phyloP scores from a whole-genome alignment of 1,139 yeast species.

The Kodamaea sp. region DNA sequence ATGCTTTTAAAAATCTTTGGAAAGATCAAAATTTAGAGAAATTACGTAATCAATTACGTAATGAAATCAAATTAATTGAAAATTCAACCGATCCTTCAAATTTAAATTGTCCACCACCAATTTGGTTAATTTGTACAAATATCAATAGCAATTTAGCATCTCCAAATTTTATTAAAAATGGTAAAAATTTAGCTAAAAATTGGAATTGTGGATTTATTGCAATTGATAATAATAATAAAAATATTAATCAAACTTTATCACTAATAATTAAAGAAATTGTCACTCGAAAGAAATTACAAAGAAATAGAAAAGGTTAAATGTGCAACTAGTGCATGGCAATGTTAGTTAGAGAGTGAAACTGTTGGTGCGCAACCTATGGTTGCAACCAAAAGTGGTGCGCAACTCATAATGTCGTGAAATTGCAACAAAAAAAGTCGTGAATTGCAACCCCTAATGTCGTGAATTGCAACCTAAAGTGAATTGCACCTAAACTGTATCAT shows the following conservation, averaged over 20 bases:
- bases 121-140: conserved; percentile 64
- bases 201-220: conserved; percentile 68
- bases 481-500: neutral
- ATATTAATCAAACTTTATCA: conserved; percentile 54
- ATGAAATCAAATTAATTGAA: conserved; percentile 15
- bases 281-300: conserved; percentile 35
- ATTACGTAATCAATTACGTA: conserved; percentile 15
- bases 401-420: too few species aligned
- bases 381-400: too few species aligned
- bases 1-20: conserved; percentile 58
- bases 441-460: too few species aligned
- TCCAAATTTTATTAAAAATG: conserved; percentile 54
- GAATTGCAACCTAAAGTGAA: too few species aligned
- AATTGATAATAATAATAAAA: conserved; percentile 46
- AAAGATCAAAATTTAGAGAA: conserved; percentile 30
- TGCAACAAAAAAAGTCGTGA: too few species aligned
- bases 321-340: too few species aligned
- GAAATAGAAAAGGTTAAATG: conserved; percentile 11
- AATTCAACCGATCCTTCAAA: conserved; percentile 41
- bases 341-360: conserved; percentile 1
- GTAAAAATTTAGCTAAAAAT: conserved; percentile 48
- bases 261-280: conserved; percentile 57
- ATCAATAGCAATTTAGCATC: conserved; percentile 52
- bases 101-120: conserved; percentile 60
- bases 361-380: too few species aligned